These are phyloP conservation scores for Reticulascus tulasneorum DNA, from an alignment of 2,329 filamentous ascomycete genomes.

Conservation along the genomic window DNA sequence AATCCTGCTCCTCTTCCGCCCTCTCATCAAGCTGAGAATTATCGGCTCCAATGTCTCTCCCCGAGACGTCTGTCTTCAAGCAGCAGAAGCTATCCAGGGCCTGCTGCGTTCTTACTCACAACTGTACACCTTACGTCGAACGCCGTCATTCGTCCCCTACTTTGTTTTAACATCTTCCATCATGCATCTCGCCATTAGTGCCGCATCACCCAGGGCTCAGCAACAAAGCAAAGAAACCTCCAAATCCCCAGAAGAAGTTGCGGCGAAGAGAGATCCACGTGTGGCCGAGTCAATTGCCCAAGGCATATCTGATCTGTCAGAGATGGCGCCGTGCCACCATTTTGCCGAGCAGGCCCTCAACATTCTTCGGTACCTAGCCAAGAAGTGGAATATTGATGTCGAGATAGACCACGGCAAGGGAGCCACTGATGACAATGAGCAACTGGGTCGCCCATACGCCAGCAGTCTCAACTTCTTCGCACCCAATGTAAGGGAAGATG, in stretches of 20 bases:
- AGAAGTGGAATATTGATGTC: conserved; percentile 56
- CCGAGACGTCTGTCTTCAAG: conserved; percentile 61
- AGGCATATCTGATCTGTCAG: conserved; percentile 53
- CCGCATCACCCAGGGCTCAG: no score
- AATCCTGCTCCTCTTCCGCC: conserved; percentile 70
- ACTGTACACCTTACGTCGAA: conserved; percentile 54
- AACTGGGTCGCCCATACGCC: conserved; percentile 41
- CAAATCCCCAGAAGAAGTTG: conserved; percentile 13
- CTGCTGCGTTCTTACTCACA: conserved; percentile 54
- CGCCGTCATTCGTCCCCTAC: conserved; percentile 58
- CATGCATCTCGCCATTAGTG: conserved; percentile 54
- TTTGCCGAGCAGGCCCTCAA: conserved; percentile 59
- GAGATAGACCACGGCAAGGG: conserved; percentile 30
- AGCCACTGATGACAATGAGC: conserved; percentile 31
- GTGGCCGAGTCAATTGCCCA: conserved; percentile 45
- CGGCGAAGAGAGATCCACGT: conserved; percentile 31
- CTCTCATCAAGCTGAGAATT: conserved; percentile 62
- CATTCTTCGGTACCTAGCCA: conserved; percentile 54
- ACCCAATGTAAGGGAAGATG: conserved; percentile 43
- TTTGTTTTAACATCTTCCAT: conserved; percentile 60
- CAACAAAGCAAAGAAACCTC: no score
- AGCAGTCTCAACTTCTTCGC: conserved; percentile 55
- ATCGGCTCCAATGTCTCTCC: conserved; percentile 61
- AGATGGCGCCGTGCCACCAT: conserved; percentile 59
- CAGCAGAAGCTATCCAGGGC: conserved; percentile 55